These are phyloP conservation scores for Pseudohalonectria lignicola DNA, from an alignment of 2,329 filamentous ascomycete species.

Conservation along the genomic window DNA sequence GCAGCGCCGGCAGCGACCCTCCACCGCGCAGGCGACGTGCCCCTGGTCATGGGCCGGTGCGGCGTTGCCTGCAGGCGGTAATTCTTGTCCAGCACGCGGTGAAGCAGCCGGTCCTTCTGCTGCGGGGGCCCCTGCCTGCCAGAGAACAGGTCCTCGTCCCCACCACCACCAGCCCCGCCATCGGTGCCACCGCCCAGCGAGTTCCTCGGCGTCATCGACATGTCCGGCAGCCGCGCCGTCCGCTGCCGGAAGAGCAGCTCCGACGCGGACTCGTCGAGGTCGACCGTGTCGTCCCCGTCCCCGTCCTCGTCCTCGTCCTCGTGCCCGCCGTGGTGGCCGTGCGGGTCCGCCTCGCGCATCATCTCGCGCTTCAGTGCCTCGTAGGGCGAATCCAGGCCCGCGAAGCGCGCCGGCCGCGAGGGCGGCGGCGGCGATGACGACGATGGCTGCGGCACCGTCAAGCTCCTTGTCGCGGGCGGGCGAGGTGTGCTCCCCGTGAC, in stretches of 20 bases:
- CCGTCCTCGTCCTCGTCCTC: conserved; percentile 22
- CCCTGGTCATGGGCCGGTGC: conserved; percentile 39
- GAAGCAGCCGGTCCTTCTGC: conserved; percentile 68
- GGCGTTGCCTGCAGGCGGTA: conserved; percentile 92
- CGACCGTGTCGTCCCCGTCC: conserved; percentile 21
- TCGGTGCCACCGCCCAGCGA: conserved; percentile 24
- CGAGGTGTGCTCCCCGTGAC: conserved; percentile 60
- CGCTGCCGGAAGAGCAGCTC: conserved; percentile 36
- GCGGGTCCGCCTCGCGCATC: conserved; percentile 16
- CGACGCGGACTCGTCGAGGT: conserved; percentile 25
- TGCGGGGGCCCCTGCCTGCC: conserved; percentile 8
- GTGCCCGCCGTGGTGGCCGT: conserved; percentile 11
- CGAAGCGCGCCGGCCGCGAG: conserved; percentile 41
- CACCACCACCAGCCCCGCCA: conserved; percentile 5
- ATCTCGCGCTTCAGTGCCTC: conserved; percentile 62
- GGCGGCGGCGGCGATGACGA: conserved; percentile 47
- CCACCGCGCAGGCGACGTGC: conserved; percentile 34
- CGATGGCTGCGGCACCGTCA: conserved; percentile 40
- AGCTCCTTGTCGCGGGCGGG: conserved; percentile 38
- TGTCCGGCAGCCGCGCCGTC: conserved; percentile 45
- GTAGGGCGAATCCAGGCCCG: conserved; percentile 65
- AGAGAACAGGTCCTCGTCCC: conserved; percentile 9
- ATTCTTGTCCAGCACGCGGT: conserved; percentile 89
- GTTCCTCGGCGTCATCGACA: conserved; percentile 51
- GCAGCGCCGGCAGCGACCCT: conserved; percentile 17